These are phyloP conservation scores for Wickerhamomyces hampshirensis DNA, from an alignment of 805 yeast genomes.

Conservation along the genomic window DNA sequence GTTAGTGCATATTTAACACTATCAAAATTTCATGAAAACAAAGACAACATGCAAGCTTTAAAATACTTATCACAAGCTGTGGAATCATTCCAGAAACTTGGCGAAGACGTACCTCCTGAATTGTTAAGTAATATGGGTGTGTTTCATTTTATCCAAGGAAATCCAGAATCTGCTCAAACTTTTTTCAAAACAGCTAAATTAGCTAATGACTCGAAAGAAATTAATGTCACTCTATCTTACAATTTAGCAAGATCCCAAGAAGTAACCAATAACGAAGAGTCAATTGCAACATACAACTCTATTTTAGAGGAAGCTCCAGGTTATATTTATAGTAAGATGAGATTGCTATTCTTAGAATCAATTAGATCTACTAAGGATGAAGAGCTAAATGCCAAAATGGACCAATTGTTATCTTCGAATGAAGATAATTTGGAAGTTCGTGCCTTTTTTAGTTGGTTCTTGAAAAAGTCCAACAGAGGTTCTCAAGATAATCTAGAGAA, in stretches of 20 bases:
- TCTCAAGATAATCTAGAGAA: constrained; percentile 54
- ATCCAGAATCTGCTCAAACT: constrained; percentile 50
- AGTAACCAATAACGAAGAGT: constrained; percentile 26
- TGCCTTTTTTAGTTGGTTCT: constrained; percentile 89
- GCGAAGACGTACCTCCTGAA: constrained; percentile 42
- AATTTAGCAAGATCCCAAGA: constrained; percentile 79
- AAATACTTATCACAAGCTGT: constrained; percentile 57
- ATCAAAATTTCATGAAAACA: constrained; percentile 64
- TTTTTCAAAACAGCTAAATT: constrained; percentile 48
- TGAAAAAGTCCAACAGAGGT: constrained; percentile 51
- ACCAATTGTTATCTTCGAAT: constrained; percentile 46
- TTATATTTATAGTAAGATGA: constrained; percentile 69
- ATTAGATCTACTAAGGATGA: constrained; percentile 37
- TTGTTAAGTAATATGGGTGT: constrained; percentile 83
- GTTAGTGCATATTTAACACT: constrained; percentile 64
- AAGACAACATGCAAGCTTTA: constrained; percentile 64
- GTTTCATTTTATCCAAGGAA: constrained; percentile 62
- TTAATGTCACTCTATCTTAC: constrained; percentile 47
- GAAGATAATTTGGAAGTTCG: constrained; percentile 74
- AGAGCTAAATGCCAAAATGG: constrained; percentile 47
- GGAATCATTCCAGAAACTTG: constrained; percentile 36
- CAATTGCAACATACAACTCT: constrained; percentile 40
- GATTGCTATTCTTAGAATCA: constrained; percentile 60
- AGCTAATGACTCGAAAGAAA: constrained; percentile 35
- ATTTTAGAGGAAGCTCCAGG: constrained; percentile 60